Base-by-base conservation (phyloP, 2,329 filamentous ascomycete genomes). In the Fusarium scirpi region DNA sequence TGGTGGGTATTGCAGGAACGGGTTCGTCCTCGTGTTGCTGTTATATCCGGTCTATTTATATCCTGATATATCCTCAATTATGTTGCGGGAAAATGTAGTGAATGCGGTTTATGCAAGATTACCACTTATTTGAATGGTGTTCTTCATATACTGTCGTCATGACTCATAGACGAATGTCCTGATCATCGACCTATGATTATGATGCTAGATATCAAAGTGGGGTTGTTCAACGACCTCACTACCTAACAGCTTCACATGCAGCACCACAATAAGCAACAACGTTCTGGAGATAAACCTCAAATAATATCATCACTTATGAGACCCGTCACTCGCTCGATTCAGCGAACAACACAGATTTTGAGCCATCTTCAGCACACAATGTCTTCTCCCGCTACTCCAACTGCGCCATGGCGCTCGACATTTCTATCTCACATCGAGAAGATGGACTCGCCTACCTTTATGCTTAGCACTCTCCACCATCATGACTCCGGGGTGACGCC, bases 351-450 rank as follows among this genome's bases (percentile, higher is more conserved):
- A 12, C 77, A 76, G 46, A 68, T 79, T 45, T 45, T 72, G 43
- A 70, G 70, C 16, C 77, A 80, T 65, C 72, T 78, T 45, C 67
- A 72, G n/a, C 68, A 68, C 59, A 69, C 67, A 40, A 80, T 78
- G 74, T 58, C 75, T 30, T 27, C 74, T 63, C 29, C 51, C 34
- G 20, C 54, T 44, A 46, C 52, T 49, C 45, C 75, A 40, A 75
- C 83, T 1, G 85, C 87, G 44, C 86, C 87, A 12, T 89, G 87
- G 87, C 85, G 86, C 58, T 75, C 79, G 63, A 72, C 79, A 41
- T 87, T 89, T 77, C 74, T 87, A 53, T 78, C 83, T n/a, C 85
- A 89, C 72, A 65, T 88, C 46, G 67, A 80, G 49, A 74, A 78
- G 53, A 84, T 88, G 82, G 69, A 80, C 43, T 76, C 81, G n/a